Conservation (phyloP, 805 yeast genomes). For the Candida piceae region DNA sequence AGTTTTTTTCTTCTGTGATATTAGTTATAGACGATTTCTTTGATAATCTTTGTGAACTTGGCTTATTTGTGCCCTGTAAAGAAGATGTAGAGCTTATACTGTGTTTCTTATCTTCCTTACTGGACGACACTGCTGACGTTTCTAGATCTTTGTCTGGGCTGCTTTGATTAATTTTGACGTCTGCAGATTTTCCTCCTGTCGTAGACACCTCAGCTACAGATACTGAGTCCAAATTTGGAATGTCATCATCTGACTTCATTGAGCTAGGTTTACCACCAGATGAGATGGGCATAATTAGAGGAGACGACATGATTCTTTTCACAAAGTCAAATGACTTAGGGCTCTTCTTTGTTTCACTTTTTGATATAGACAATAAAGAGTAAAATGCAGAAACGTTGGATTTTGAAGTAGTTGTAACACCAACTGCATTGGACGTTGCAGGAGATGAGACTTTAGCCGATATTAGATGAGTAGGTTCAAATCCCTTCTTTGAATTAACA, state of each 20-base stretch:
- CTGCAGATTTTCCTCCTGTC: too few species aligned
- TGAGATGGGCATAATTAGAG: constrained; percentile 17
- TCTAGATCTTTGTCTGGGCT: too few species aligned
- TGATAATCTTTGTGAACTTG: constrained; percentile 1
- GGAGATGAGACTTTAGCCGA: constrained; percentile 26
- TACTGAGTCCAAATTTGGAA: constrained; percentile 15
- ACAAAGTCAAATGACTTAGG: constrained; percentile 28
- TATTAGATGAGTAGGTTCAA: constrained; percentile 19
- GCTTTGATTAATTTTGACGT: background rate
- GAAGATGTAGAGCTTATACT: background rate
- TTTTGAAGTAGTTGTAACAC: constrained; percentile 31
- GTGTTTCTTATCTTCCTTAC: too few species aligned
- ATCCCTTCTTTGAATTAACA: constrained; percentile 5
- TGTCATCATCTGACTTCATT: constrained; percentile 11
- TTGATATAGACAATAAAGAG: constrained; percentile 31
- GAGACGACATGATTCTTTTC: constrained; percentile 30
- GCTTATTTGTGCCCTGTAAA: background rate
- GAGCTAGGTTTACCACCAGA: constrained; percentile 12
- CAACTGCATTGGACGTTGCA: constrained; percentile 30
- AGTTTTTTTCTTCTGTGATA: constrained; percentile 8
- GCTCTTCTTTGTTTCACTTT: constrained; percentile 18
- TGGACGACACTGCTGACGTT: too few species aligned
- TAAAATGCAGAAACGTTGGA: constrained; percentile 36
- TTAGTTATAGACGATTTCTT: constrained; percentile 5
- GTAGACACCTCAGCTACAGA: too few species aligned